phyloP scores from a whole-genome alignment of 179 eudicot genomes.

The Vitellaria paradoxa region DNA sequence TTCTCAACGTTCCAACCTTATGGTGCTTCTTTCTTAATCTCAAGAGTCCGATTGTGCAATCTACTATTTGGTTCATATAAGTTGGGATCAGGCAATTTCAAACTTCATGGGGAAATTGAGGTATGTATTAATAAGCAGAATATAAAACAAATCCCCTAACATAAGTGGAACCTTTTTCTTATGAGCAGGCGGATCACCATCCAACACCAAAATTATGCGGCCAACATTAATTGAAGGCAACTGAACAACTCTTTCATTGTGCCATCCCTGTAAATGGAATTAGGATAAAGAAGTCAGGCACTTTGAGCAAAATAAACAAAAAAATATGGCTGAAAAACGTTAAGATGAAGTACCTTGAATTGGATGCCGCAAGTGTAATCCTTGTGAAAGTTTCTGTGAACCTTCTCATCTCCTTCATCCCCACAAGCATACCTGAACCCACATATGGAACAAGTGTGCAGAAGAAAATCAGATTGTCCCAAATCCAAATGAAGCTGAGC shows the following conservation, averaged over 20 bases:
- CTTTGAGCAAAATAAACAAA: neutral
- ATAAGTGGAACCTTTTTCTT: constrained; percentile 22
- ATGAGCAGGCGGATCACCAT: constrained; percentile 49
- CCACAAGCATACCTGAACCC: constrained; percentile 52
- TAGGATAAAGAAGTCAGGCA: neutral
- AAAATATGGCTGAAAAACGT: neutral
- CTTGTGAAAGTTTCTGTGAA: constrained; percentile 55
- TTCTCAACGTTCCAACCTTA: neutral
- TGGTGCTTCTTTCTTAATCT: neutral
- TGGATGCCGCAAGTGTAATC: constrained; percentile 51
- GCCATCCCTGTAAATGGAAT: constrained; percentile 45
- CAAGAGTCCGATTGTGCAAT: neutral
- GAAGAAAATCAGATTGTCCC: constrained; percentile 68
- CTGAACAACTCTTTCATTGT: constrained; percentile 40
- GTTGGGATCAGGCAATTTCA: neutral
- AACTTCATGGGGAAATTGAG: neutral
- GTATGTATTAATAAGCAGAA: neutral
- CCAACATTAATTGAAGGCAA: constrained; percentile 24
- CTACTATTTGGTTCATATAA: neutral
- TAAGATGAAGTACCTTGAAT: constrained; percentile 36
- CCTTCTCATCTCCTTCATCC: constrained; percentile 51
- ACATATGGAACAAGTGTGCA: constrained; percentile 46
- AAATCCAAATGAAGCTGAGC: constrained; percentile 59
- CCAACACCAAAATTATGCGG: constrained; percentile 47
- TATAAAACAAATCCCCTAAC: neutral